Evolutionary conservation across 2,329 filamentous ascomycete genomes (phyloP), one percentile per base, ranked within the genome.

Genomic region (Fonsecaea monophora): DNA sequence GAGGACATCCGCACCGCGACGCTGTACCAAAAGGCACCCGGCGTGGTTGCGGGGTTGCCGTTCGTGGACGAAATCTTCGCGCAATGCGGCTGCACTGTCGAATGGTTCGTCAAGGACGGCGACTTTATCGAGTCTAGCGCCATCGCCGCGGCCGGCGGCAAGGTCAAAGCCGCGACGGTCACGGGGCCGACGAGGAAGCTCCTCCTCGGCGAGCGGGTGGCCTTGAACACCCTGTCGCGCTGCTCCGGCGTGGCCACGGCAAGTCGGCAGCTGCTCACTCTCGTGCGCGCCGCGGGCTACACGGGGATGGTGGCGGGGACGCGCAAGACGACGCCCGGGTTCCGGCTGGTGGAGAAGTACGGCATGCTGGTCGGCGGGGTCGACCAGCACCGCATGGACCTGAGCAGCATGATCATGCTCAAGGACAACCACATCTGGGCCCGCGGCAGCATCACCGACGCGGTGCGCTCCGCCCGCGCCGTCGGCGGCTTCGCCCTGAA

Each of bases 371-470:
- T 96, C 15, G 95, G 94, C 64, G 95, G 95, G 10, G 94, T 92
- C 13, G 95, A 99, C 80, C 87, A 90, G 2, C 95, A 99, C 79
- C 85, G 95, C 37, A 92, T 97, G 80, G 95, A 99, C 78, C 83
- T 99, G 64, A 91, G 89, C 77, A 87, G 90, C 71, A 98, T 99
- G 95, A 94, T 94, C 64, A 99, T 99, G 95, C 85, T 99, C 71
- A 99, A 99, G 83, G 95, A 99, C 80, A 99, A 99, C 80, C 95
- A 99, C 80, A 90, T 99, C 65, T 97, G 94, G 90, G 92, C 92
- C 70, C 76, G 76, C 60, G 74, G 74, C 2, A 70, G 90, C 76
- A 98, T 99, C 78, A 89, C 90, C 1, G 88, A 91, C 25, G 95
- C 95, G 5, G 94, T 99, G 25, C 83, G 83, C 48, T 92, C 94